Base-by-base conservation (phyloP, 2,329 filamentous ascomycete genomes). In the Microsporum audouinii region DNA sequence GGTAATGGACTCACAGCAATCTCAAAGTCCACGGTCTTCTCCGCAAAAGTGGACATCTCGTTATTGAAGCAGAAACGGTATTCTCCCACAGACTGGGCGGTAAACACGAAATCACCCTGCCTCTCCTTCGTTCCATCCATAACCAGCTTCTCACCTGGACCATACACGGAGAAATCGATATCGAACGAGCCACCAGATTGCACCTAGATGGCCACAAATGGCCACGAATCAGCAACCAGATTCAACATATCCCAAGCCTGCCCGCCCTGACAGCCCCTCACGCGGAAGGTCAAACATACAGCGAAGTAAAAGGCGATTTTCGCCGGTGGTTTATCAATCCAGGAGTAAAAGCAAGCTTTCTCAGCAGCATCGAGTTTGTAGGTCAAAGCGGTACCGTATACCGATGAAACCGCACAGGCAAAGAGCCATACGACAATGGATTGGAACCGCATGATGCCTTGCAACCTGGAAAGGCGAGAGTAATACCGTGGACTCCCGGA, bases 241-340 rank as follows among this genome's bases (percentile, higher is more conserved):
- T 57, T 33, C 10, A 12, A 59, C 55, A 57, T 31, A 60, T 5
- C 34, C 12, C 38, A 10, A 41, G n/a, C 43, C 17, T 39, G 10
- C 3, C 38, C 8, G 10, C 38, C 38, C 17, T 23, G 17, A 23
- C 17, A 51, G 8, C 45, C 27, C 27, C 4, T 31, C 45, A 31
- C 5, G 14, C 3, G 29, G n/a, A n/a, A 31, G 36, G 36, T 5
- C 31, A 23, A 45, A 78, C 87, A 67, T 79, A 99, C 94, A 63
- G 94, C 95, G 77, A 99, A 99, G 80, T 99, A 99, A 73, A 99
- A 99, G 57, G 94, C 91, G 67, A 99, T 81, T 83, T 99, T 99
- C 70, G 88, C 84, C 68, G 87, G 87, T 73, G 84, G 82, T 72
- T 88, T 84, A 66, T 91, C 85, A 60, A 92, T 87, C 67, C 84